phyloP scores from a whole-genome alignment of 805 yeast genomes.

The Yarrowia osloensis region DNA sequence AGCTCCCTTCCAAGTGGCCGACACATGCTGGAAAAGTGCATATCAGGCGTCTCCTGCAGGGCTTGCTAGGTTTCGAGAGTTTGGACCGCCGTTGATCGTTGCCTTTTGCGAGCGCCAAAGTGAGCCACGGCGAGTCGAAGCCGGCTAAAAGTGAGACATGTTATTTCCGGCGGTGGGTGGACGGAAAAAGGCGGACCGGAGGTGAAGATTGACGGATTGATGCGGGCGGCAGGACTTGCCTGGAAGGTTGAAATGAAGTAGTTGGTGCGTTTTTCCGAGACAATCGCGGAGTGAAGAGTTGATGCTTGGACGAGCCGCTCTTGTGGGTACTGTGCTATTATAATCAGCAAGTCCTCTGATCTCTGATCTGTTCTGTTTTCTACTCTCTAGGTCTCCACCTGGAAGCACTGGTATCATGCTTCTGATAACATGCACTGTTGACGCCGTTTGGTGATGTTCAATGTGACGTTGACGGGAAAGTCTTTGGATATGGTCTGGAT shows the following conservation, averaged over 20 bases:
- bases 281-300: too few relatives aligned
- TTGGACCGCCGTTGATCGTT: not conserved
- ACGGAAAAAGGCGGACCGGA: not conserved
- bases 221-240: not conserved
- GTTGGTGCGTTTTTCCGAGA: too few relatives aligned
- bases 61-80: not conserved
- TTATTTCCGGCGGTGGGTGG: conserved; percentile 7
- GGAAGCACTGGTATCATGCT: too few relatives aligned
- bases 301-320: too few relatives aligned
- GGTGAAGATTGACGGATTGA: not conserved
- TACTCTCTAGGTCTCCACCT: too few relatives aligned
- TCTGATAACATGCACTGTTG: not conserved
- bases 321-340: too few relatives aligned
- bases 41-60: conserved; percentile 10
- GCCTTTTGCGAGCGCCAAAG: not conserved
- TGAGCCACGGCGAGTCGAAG: not conserved
- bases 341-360: too few relatives aligned
- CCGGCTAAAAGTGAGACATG: not conserved
- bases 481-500: too few relatives aligned
- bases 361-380: too few relatives aligned
- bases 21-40: not conserved
- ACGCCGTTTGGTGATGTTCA: not conserved
- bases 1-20: not conserved
- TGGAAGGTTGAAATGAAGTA: too few relatives aligned
- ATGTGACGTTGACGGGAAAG: too few relatives aligned